Conservation (phyloP, 257 asterid genomes). For the Striga asiatica region DNA sequence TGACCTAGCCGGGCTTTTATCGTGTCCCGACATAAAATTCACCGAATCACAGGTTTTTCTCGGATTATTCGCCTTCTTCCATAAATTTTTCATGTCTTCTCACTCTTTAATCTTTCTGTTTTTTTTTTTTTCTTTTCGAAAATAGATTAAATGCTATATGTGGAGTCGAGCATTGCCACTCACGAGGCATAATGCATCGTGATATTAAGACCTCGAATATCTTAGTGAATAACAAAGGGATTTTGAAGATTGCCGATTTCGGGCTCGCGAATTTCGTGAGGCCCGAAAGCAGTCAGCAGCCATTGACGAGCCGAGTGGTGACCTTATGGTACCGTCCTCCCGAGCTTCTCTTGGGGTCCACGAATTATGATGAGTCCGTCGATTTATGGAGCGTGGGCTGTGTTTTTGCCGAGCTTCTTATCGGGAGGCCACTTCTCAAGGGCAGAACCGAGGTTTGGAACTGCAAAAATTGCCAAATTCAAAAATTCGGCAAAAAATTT, state of each 20-base stretch:
- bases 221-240: background rate
- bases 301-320: background rate
- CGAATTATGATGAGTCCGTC: background rate
- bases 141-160: background rate
- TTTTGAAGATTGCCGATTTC: background rate
- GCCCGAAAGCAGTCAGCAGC: background rate
- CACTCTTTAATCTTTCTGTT: too few species aligned
- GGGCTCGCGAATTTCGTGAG: background rate
- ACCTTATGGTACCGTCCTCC: background rate
- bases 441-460: background rate
- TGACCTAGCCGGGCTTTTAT: background rate
- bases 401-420: background rate
- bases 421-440: background rate
- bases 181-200: background rate
- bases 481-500: too few species aligned
- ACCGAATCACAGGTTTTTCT: background rate
- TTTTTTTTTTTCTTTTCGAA: too few species aligned
- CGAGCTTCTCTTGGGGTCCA: background rate
- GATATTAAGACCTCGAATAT: background rate
- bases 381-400: background rate
- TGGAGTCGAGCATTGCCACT: background rate
- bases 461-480: too few species aligned
- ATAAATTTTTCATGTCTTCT: too few species aligned
- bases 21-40: background rate
- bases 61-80: background rate